Percentiles rank a stretch among this genome's conserved stretches.
These are phyloP conservation scores for Citrullus colocynthis DNA, from an alignment of 306 rosid species.

Conservation along the genomic window DNA sequence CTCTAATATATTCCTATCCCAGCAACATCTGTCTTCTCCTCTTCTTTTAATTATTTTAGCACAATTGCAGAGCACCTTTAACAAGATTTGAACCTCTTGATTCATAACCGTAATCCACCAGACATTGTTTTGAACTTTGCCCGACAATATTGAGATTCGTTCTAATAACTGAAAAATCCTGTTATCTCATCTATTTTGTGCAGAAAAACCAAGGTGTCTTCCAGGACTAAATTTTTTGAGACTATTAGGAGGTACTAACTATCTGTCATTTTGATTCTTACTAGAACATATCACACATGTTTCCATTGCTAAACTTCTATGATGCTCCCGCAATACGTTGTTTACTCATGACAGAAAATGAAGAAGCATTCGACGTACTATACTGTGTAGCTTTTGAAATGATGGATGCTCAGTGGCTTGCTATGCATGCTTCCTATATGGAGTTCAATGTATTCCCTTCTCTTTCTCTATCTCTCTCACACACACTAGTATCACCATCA, in stretches of 20 bases:
- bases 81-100: not conserved
- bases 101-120: not conserved
- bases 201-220: slow-evolving; percentile 73
- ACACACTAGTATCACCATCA: not conserved
- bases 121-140: not conserved
- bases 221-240: slow-evolving; percentile 70
- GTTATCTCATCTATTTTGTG: slow-evolving; percentile 4
- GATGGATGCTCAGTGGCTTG: slow-evolving; percentile 98
- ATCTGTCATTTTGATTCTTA: not conserved
- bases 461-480: not conserved
- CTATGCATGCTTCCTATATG: slow-evolving; percentile 94
- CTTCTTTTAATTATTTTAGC: not conserved
- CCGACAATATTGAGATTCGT: not conserved
- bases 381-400: slow-evolving; percentile 80
- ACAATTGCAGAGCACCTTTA: not conserved
- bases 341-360: slow-evolving; percentile 45
- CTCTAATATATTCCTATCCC: not conserved
- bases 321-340: not conserved
- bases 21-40: not conserved
- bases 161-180: not conserved
- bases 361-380: slow-evolving; percentile 67
- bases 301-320: not conserved
- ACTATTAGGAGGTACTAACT: slow-evolving; percentile 63
- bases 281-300: not conserved
- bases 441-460: slow-evolving; percentile 59